Base-by-base conservation (phyloP, 2,329 filamentous ascomycete species). In the Orbilia brochopaga region DNA sequence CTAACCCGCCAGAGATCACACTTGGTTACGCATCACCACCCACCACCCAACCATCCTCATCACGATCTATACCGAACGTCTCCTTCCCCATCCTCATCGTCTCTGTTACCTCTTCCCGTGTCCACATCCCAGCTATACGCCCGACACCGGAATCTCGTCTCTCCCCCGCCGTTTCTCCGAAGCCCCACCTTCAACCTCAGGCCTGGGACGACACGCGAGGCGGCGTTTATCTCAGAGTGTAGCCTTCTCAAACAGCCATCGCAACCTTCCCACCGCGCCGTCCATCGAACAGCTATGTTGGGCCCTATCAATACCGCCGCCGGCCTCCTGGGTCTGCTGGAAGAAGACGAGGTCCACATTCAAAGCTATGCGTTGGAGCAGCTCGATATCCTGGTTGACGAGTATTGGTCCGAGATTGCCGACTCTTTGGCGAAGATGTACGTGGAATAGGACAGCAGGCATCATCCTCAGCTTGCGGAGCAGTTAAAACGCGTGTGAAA, bases 331-430 rank as follows among this genome's bases (percentile, higher is more conserved):
- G 93, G 92, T 82, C 97, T 97, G 81, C 86, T 99, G 74, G 90
- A 91, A 76, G 94, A 99, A 79, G 92, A 95, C 77, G 94, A 97
- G 81, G 86, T 90, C 65, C 91, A 96, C 81, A 88, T 99, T 81
- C 92, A 92, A 84, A 87, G 93, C 77, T 99, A 97, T 80, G 94
- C 94, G 75, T 85, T 99, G 76, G 90, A 96, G 82, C 92, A 91
- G 76, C 86, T 99, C 78, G 96, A 99, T 81, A 90, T 94, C 77
- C 90, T 97, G 79, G 96, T 99, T 78, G 92, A 97, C 80, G 90
- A 93, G 74, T 87, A 99, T 76, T 99, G 94, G 94, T 95, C 92
- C 73, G 94, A 99, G 81, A 92, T 99, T 74, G 93, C 94, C 59
- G 91, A 89, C 65, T 90, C 91, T 69, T 86, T 99, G 78, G 92